Conservation (phyloP, 2,329 filamentous ascomycete genomes). For the Venturia aucupariae region DNA sequence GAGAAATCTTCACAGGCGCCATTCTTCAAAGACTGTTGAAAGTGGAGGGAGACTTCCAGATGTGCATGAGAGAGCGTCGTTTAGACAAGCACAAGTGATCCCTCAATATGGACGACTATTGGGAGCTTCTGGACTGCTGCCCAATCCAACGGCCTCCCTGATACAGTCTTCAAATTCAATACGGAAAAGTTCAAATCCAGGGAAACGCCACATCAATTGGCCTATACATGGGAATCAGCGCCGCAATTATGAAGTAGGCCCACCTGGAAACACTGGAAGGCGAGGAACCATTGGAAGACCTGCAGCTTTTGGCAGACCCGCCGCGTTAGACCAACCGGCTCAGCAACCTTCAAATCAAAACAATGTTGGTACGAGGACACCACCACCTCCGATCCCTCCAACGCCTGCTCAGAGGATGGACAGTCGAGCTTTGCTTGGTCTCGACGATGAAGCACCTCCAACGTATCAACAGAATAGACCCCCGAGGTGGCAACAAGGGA, state of each 20-base stretch:
- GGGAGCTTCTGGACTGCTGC: neutral
- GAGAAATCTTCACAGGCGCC: neutral
- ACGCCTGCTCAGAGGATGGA: neutral
- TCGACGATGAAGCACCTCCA: neutral
- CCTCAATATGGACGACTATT: neutral
- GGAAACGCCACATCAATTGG: neutral
- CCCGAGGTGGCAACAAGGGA: neutral
- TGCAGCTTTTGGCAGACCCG: neutral
- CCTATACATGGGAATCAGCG: neutral
- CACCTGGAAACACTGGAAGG: neutral
- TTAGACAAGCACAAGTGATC: neutral
- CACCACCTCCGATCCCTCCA: neutral
- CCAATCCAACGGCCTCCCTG: neutral
- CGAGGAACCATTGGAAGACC: neutral
- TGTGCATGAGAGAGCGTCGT: neutral
- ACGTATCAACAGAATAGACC: neutral
- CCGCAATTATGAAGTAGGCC: neutral
- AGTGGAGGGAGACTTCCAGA: neutral
- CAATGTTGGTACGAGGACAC: neutral
- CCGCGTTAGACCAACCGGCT: neutral
- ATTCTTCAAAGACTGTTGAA: neutral
- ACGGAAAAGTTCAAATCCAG: neutral
- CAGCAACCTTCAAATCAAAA: neutral
- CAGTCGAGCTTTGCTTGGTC: slow-evolving; percentile 5
- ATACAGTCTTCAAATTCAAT: neutral